Conservation (phyloP, 2,329 filamentous ascomycete genomes). For the Neonectria coccinea region DNA sequence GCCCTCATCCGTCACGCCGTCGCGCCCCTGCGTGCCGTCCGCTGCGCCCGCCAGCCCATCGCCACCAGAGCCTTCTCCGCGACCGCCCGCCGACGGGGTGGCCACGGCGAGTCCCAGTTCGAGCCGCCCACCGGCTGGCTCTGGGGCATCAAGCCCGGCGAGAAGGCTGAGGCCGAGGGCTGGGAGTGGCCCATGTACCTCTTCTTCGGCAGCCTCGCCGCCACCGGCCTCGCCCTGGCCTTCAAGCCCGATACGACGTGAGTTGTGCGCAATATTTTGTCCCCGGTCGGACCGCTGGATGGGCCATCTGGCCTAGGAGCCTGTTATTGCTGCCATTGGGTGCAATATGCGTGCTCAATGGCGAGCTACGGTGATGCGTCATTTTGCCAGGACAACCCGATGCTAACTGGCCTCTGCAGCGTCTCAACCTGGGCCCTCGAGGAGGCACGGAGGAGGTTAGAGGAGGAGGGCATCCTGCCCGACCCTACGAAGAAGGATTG, state of each 20-base stretch:
- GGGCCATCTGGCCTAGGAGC: conserved; percentile 3
- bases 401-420: conserved; percentile 62
- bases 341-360: conserved; percentile 18
- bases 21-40: conserved; percentile 53
- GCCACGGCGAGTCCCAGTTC: conserved; percentile 76
- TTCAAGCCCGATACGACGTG: conserved; percentile 99
- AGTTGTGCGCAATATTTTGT: conserved; percentile 58
- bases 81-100: conserved; percentile 56
- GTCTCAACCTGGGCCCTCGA: conserved; percentile 99
- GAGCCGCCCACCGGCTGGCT: conserved; percentile 93
- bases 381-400: conserved; percentile 38
- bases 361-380: conserved; percentile 32
- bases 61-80: conserved; percentile 57
- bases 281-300: conserved; percentile 10
- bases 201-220: conserved; percentile 81
- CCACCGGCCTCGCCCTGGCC: conserved; percentile 84
- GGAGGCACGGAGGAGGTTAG: conserved; percentile 93
- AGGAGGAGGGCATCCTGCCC: conserved; percentile 92
- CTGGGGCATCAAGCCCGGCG: conserved; percentile 91
- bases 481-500: conserved; percentile 73
- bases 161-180: conserved; percentile 95
- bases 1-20: conserved; percentile 52
- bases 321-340: conserved; percentile 11
- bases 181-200: conserved; percentile 92
- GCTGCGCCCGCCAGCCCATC: conserved; percentile 52